phyloP scores from a whole-genome alignment of 768 basidiomycete genomes.

The Rhodotorula sphaerocarpa region DNA sequence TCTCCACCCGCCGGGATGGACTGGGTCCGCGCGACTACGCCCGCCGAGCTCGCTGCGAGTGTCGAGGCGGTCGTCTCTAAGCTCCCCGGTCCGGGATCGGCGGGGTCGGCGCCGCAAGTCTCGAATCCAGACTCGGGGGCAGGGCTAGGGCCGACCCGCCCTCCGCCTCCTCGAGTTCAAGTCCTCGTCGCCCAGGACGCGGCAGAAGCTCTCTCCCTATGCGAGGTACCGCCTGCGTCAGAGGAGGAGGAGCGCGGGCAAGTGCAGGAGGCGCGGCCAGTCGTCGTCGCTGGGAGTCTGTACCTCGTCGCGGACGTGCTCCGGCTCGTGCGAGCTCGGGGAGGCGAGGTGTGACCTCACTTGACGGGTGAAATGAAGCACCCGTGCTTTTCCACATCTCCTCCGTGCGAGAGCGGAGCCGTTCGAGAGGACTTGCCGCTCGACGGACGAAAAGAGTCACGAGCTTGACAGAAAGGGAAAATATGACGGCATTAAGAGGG shows the following conservation, averaged over 20 bases:
- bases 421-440: too few species aligned
- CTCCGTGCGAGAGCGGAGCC: too few species aligned
- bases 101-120: too few species aligned
- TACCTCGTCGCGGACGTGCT: constrained; percentile 79
- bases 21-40: constrained; percentile 67
- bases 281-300: constrained; percentile 79
- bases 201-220: constrained; percentile 36
- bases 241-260: neutral
- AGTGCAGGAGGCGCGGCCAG: constrained; percentile 31
- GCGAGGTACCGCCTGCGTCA: constrained; percentile 40
- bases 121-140: too few species aligned
- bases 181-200: constrained; percentile 45
- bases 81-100: too few species aligned
- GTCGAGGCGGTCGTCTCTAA: constrained; percentile 42
- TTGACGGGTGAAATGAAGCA: too few species aligned
- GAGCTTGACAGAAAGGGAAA: too few species aligned
- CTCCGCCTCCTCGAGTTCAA: constrained; percentile 51
- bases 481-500: too few species aligned
- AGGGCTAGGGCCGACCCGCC: too few species aligned
- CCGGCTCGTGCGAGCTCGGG: neutral
- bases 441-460: too few species aligned
- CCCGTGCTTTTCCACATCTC: too few species aligned
- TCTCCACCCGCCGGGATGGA: constrained; percentile 78
- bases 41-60: constrained; percentile 47
- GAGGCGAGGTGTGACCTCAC: too few species aligned